Percentiles rank a stretch among this genome's conserved stretches.
Conservation (phyloP, 2,329 filamentous ascomycete genomes). For the Neofusicoccum laricinum region DNA sequence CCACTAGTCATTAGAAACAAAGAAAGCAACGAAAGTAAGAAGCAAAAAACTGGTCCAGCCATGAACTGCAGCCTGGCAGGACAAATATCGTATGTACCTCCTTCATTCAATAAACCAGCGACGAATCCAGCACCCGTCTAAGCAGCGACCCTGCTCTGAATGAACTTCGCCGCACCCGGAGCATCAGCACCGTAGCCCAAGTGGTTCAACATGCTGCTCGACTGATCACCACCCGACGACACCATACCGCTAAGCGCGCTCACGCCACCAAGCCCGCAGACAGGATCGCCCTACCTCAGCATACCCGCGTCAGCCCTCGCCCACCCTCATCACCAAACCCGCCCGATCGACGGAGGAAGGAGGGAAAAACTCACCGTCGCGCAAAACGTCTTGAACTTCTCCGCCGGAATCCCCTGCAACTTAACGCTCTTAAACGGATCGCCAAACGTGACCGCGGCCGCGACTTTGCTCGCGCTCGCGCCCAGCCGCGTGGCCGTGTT, state of each 20-base stretch:
- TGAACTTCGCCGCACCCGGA: slow-evolving; percentile 1
- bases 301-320: neutral
- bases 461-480: neutral
- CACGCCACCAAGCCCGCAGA: slow-evolving; percentile 2
- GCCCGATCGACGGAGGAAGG: accelerated
- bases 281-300: neutral
- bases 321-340: too few species aligned
- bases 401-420: neutral
- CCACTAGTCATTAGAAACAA: too few species aligned
- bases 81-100: too few species aligned
- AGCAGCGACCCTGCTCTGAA: neutral
- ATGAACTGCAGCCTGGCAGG: too few species aligned
- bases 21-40: too few species aligned
- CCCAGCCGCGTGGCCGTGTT: neutral
- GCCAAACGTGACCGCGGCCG: slow-evolving; percentile 35
- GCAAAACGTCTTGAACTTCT: slow-evolving; percentile 12
- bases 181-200: slow-evolving; percentile 11
- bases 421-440: slow-evolving; percentile 27
- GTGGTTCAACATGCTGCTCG: neutral
- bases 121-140: too few species aligned
- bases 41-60: too few species aligned
- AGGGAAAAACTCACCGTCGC: neutral
- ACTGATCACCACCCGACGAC: slow-evolving; percentile 4
- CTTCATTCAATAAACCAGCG: too few species aligned
- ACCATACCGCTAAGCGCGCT: neutral